Evolutionary conservation across 1,139 yeast genomes (phyloP), one percentile per base, ranked within the genome.

Genomic region (Casaregolazyma lundiana): DNA sequence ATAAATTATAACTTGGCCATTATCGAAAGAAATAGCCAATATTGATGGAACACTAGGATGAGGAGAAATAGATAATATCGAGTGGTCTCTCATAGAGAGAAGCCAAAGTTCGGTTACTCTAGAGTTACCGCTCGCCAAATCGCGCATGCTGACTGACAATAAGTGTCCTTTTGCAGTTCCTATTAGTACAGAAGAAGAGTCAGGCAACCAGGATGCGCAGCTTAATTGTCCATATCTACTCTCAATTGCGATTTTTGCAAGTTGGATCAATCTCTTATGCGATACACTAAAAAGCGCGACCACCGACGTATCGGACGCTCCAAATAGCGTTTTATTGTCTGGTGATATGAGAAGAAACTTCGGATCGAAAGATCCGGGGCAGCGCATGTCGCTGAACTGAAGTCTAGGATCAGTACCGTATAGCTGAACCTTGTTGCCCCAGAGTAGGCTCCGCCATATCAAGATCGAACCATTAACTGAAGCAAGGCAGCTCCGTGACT

Each of bases 1-100:
- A 32, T 41, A 47, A 18, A 47, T 42, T 6, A 47, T 38, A 32
- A 47, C 34, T 29, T 47, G 43, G 17, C 48, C 48, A 15, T 46
- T 38, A 9, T 32, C 35, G 20, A 45, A 47, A 7, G 48, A 47
- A 24, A 47, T 42, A 7, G 50, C 50, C 34, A 39, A 45, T 9
- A 42, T 42, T 35, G 40, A 16, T 7, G 37, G 18, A n/a, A 30
- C 41, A 35, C 35, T 26, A 18, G 46, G 46, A 24, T 41, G 43
- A 3, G 48, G 43, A 3, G 48, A 41, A 8, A 44, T 21, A 1
- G 48, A 35, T 5, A 43, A 38, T 2, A 39, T 34, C 3, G 45
- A 13, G n/a, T 26, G 32, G 15, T 7, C 13, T 26, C 32, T 26
- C 13, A 15, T 2, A 7, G 32, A 15, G 15, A 15, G 4, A 5